Evolutionary conservation across 306 rosid genomes (phyloP).

Genomic region (Fagus sylvatica): DNA sequence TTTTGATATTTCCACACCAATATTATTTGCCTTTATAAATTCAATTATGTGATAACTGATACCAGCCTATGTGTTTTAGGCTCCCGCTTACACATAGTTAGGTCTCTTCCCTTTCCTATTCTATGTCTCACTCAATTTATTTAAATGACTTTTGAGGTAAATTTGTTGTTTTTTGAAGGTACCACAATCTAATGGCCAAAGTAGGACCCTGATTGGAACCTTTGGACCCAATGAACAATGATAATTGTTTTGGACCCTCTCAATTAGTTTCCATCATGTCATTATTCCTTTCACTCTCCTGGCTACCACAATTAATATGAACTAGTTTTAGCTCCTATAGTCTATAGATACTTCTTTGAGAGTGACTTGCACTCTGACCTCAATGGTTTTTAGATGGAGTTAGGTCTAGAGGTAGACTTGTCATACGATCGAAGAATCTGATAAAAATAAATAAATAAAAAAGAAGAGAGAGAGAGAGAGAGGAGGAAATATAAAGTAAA

Average conservation of each 20-base stretch:
- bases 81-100: background rate
- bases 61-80: background rate
- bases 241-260: background rate
- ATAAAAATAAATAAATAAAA: background rate
- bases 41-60: too few species aligned
- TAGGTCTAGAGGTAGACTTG: background rate
- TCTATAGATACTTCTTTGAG: background rate
- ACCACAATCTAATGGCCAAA: constrained; percentile 15
- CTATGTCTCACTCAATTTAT: constrained; percentile 5
- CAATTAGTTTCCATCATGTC: constrained; percentile 1
- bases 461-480: too few species aligned
- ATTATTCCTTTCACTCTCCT: constrained; percentile 3
- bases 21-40: too few species aligned
- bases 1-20: too few species aligned
- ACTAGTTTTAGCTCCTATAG: constrained; percentile 2
- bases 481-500: too few species aligned
- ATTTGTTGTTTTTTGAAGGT: background rate
- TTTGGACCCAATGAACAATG: constrained; percentile 10
- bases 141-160: background rate
- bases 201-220: background rate
- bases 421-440: background rate
- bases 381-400: background rate
- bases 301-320: background rate
- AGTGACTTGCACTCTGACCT: constrained; percentile 14
- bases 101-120: constrained; percentile 12